Conservation (phyloP, 2,329 filamentous ascomycete species). For the Fusarium sp. region DNA sequence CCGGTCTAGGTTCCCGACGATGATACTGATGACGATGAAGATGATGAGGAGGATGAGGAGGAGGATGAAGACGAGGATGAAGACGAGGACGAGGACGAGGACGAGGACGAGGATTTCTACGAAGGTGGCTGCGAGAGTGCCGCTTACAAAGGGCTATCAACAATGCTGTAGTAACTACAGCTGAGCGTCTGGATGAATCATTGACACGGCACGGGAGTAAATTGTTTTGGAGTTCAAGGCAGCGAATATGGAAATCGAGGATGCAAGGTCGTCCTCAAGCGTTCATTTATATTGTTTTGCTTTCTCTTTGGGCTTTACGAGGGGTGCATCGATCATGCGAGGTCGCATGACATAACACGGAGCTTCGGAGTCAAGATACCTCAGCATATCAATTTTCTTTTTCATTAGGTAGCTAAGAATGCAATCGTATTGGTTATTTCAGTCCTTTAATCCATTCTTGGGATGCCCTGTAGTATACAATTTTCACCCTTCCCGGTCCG, state of each 20-base stretch:
- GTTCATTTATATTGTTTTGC: slow-evolving; percentile 1
- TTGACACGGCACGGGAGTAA: neutral
- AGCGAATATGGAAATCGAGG: slow-evolving; percentile 1
- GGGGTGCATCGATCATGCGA: slow-evolving; percentile 1
- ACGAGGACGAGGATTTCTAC: neutral
- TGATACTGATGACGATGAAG: neutral
- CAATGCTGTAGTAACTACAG: neutral
- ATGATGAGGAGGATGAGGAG: neutral
- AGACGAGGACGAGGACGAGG: neutral
- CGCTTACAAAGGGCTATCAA: neutral
- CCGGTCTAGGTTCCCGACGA: neutral
- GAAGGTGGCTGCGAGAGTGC: neutral
- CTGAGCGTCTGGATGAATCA: neutral
- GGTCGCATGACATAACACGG: slow-evolving; percentile 21
- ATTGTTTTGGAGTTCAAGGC: slow-evolving; percentile 20
- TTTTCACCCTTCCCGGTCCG: neutral
- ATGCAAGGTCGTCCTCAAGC: neutral
- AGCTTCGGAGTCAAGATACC: slow-evolving; percentile 38
- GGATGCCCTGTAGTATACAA: slow-evolving; percentile 14
- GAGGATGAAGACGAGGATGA: neutral
- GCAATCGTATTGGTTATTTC: slow-evolving; percentile 17
- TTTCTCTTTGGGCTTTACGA: neutral
- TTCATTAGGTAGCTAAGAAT: slow-evolving; percentile 16
- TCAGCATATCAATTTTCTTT: slow-evolving; percentile 16
- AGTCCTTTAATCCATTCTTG: slow-evolving; percentile 10